These are phyloP conservation scores for Suillus spraguei DNA, from an alignment of 768 basidiomycete genomes.

Conservation along the genomic window DNA sequence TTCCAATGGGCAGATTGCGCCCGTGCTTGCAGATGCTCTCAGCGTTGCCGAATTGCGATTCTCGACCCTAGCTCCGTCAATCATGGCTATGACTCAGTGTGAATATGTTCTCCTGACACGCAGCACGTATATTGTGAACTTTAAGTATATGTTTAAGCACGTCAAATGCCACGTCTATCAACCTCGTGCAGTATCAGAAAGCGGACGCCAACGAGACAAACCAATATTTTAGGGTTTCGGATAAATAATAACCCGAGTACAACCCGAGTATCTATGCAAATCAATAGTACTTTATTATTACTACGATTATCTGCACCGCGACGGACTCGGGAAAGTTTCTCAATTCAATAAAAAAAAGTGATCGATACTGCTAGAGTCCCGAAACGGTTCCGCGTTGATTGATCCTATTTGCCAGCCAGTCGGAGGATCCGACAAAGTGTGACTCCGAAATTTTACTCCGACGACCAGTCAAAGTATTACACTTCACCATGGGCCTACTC, in stretches of 20 bases:
- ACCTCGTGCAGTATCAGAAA: not conserved
- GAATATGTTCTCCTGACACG: not conserved
- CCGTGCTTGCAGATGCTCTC: not conserved
- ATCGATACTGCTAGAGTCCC: not conserved
- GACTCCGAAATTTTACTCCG: not conserved
- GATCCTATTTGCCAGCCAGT: not conserved
- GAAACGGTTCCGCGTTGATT: not conserved
- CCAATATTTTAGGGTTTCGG: not conserved
- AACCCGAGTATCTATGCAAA: not conserved
- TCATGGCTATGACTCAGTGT: not conserved
- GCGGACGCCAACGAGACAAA: not conserved
- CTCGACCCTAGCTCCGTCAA: not conserved
- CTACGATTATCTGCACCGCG: not conserved
- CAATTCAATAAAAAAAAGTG: not conserved
- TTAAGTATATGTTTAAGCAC: not conserved
- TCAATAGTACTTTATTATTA: not conserved
- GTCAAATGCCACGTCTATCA: not conserved
- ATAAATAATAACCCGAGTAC: not conserved
- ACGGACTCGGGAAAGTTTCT: constrained; percentile 1
- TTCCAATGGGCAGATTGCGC: not conserved
- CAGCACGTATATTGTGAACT: not conserved
- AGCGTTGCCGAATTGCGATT: not conserved
- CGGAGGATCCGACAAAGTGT: not conserved
- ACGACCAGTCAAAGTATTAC: constrained; percentile 5
- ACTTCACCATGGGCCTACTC: constrained; percentile 77